phyloP scores from a whole-genome alignment of 2,329 filamentous ascomycete genomes.

The Gremmenia infestans region DNA sequence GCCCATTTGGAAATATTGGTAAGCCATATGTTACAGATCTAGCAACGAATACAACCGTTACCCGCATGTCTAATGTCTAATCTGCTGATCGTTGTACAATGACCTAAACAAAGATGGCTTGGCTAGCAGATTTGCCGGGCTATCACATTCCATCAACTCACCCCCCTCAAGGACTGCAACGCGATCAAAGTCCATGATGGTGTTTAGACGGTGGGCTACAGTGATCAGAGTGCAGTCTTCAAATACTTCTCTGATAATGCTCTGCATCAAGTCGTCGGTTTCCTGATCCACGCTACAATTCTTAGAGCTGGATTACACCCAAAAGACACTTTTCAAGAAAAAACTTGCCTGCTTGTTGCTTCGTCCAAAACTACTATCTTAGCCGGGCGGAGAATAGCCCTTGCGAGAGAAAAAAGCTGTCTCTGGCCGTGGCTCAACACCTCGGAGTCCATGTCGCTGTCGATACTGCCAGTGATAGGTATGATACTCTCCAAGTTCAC shows the following conservation, averaged over 20 bases:
- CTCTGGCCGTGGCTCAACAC: conserved; percentile 64
- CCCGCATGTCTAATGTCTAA: too few relatives aligned
- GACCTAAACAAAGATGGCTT: too few relatives aligned
- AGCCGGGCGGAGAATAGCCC: conserved; percentile 38
- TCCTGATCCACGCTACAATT: conserved; percentile 25
- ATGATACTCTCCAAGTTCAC: conserved; percentile 30
- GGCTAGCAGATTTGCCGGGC: too few relatives aligned
- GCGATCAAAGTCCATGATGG: conserved; percentile 41
- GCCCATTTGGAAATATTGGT: too few relatives aligned
- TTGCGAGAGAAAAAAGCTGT: conserved; percentile 45
- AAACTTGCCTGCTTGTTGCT: conserved; percentile 37
- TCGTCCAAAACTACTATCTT: conserved; percentile 39
- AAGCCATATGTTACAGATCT: too few relatives aligned
- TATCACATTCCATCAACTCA: not conserved
- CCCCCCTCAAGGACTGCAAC: not conserved
- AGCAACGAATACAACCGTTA: too few relatives aligned
- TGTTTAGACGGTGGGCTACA: conserved; percentile 35
- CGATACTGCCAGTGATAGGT: conserved; percentile 10
- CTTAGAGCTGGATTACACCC: not conserved
- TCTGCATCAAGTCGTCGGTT: conserved; percentile 16
- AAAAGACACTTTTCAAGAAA: not conserved
- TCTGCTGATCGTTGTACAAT: too few relatives aligned
- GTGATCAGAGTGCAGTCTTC: conserved; percentile 46
- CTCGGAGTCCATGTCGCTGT: conserved; percentile 37
- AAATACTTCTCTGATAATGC: conserved; percentile 46